Evolutionary conservation across 352 stramenopile species (phyloP).

Genomic region (Globisporangium takayamanum): DNA sequence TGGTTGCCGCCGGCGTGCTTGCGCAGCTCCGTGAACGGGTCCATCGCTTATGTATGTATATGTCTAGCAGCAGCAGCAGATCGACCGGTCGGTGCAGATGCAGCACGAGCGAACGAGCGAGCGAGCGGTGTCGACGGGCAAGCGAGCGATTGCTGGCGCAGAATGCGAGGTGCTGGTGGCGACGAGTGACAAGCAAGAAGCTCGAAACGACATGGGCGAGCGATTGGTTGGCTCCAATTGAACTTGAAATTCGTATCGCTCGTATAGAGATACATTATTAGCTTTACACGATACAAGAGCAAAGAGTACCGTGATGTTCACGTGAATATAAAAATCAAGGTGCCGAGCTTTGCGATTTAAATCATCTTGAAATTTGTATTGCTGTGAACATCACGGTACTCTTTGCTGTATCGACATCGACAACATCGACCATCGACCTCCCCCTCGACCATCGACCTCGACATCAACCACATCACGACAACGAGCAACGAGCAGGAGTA

Average conservation of each 20-base stretch:
- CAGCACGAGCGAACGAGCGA: no score
- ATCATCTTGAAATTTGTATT: no score
- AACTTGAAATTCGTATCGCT: no score
- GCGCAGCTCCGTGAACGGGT: conserved; percentile 76
- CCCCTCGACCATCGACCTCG: no score
- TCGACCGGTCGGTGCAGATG: not conserved
- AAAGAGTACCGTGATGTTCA: no score
- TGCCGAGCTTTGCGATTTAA: no score
- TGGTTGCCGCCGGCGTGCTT: conserved; percentile 70
- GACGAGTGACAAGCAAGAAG: conserved; percentile 2
- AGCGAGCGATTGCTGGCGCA: conserved; percentile 6
- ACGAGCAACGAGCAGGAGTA: not conserved
- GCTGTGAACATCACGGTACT: no score
- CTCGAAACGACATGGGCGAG: conserved; percentile 11
- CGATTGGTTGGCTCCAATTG: conserved; percentile 26
- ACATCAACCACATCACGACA: not conserved
- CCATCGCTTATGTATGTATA: conserved; percentile 22
- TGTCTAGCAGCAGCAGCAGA: not conserved
- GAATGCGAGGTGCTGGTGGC: conserved; percentile 3
- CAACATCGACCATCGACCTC: no score
- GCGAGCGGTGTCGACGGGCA: not conserved
- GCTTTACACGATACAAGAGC: no score
- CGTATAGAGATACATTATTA: no score
- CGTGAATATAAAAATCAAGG: no score
- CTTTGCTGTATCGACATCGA: no score